A percentile compares a stretch with the other conserved stretches of the same genome.
Evolutionary conservation across 768 basidiomycete genomes (phyloP).

Genomic region (Lactarius vividus): DNA sequence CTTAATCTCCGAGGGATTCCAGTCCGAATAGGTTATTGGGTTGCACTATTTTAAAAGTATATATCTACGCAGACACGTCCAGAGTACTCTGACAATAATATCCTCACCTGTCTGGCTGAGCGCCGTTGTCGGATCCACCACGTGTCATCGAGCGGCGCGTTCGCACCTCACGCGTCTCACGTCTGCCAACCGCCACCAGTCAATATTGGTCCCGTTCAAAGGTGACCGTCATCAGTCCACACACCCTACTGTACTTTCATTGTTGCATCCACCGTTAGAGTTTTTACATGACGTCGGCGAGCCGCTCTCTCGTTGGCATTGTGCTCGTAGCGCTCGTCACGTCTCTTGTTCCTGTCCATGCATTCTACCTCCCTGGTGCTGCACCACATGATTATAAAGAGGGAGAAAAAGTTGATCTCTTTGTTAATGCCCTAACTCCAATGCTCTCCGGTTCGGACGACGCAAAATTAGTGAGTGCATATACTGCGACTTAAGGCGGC

Average conservation of each 20-base stretch:
- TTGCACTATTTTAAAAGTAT: background rate
- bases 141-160: background rate
- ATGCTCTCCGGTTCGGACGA: slow-evolving; percentile 68
- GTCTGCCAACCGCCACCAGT: background rate
- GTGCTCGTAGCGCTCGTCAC: slow-evolving; percentile 29
- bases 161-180: background rate
- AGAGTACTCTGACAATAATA: background rate
- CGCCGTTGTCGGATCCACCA: background rate
- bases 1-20: background rate
- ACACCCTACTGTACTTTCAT: background rate
- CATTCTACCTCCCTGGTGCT: slow-evolving; percentile 91
- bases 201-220: background rate
- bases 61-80: background rate
- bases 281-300: slow-evolving; percentile 20
- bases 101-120: background rate
- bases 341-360: slow-evolving; percentile 34
- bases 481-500: background rate
- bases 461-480: slow-evolving; percentile 64
- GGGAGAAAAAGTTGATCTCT: slow-evolving; percentile 74
- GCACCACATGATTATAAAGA: slow-evolving; percentile 78
- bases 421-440: slow-evolving; percentile 88
- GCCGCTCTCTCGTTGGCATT: slow-evolving; percentile 28
- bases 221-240: background rate
- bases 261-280: background rate
- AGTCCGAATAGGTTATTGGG: background rate